Conservation (phyloP, 2,329 filamentous ascomycete species). For the Alternaria brassicicola region DNA sequence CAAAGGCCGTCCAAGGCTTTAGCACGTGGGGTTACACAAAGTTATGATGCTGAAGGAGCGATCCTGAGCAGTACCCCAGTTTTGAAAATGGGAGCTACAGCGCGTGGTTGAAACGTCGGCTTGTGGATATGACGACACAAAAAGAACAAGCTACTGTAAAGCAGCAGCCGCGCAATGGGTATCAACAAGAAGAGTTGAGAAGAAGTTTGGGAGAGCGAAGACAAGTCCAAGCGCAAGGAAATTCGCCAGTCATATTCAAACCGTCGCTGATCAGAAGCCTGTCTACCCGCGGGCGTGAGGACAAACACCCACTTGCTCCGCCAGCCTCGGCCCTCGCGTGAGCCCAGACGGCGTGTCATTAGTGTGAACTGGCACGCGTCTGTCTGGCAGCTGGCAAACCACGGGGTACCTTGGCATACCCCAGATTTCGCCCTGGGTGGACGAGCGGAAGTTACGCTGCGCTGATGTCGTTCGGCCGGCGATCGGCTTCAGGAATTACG, state of each 20-base stretch:
- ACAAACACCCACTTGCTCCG: constrained; percentile 31
- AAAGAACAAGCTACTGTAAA: constrained; percentile 5
- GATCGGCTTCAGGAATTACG: constrained; percentile 33
- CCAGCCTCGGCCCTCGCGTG: constrained; percentile 44
- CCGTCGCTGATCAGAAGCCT: constrained; percentile 10
- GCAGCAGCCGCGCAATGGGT: constrained; percentile 1
- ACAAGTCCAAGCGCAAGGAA: constrained; percentile 15
- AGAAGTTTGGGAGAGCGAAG: constrained; percentile 7
- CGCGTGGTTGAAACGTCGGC: neutral
- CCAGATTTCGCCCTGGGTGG: constrained; percentile 41
- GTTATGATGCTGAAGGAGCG: neutral
- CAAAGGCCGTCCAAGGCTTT: neutral
- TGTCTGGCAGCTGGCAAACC: constrained; percentile 9
- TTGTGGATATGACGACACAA: constrained; percentile 23
- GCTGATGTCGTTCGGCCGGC: constrained; percentile 35
- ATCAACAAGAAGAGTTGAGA: constrained; percentile 11
- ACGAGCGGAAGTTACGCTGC: constrained; percentile 42
- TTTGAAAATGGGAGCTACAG: neutral
- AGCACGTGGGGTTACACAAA: constrained; percentile 3
- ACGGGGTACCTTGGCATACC: constrained; percentile 21
- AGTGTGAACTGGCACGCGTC: constrained; percentile 28
- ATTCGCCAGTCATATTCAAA: constrained; percentile 34
- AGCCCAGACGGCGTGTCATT: constrained; percentile 30
- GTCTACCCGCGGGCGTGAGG: constrained; percentile 44
- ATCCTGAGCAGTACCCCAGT: neutral